Evolutionary conservation across 2,329 filamentous ascomycete genomes (phyloP).

Genomic region (Juglanconis juglandina): DNA sequence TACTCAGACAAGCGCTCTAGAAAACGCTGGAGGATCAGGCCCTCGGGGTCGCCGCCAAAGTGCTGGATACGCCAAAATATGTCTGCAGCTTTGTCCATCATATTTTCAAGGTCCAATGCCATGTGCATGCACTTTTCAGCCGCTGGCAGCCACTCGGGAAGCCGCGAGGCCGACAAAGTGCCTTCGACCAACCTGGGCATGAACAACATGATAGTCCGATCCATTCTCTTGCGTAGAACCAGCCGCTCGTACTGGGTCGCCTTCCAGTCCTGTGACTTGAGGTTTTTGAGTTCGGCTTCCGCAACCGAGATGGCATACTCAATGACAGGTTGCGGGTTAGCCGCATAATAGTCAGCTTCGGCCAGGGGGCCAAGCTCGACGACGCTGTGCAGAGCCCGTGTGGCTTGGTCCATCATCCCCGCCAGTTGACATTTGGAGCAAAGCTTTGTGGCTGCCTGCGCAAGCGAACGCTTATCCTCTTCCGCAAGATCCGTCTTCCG

Average conservation of each 20-base stretch:
- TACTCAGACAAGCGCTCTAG: constrained; percentile 29
- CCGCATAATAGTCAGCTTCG: constrained; percentile 33
- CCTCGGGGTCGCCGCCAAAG: constrained; percentile 21
- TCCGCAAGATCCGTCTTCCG: background rate
- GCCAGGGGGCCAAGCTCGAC: constrained; percentile 26
- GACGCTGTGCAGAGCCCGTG: constrained; percentile 27
- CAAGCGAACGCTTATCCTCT: constrained; percentile 15
- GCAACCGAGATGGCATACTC: constrained; percentile 23
- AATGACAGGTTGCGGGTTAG: constrained; percentile 34
- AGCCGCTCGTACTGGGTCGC: background rate
- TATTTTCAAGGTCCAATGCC: constrained; percentile 23
- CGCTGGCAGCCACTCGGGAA: constrained; percentile 8
- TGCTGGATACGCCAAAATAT: constrained; percentile 32
- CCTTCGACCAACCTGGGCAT: constrained; percentile 27
- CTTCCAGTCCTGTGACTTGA: background rate
- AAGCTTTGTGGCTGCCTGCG: constrained; percentile 27
- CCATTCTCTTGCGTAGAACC: constrained; percentile 15
- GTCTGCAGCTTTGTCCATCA: constrained; percentile 20
- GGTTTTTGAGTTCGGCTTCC: constrained; percentile 3
- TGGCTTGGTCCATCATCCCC: constrained; percentile 30
- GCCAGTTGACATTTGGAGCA: constrained; percentile 30
- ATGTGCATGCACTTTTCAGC: constrained; percentile 20
- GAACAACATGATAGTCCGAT: constrained; percentile 29
- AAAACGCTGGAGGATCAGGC: constrained; percentile 28
- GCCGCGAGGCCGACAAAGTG: constrained; percentile 1